These are phyloP conservation scores for Bretziella fagacearum DNA, from an alignment of 2,329 filamentous ascomycete species.

Conservation along the genomic window DNA sequence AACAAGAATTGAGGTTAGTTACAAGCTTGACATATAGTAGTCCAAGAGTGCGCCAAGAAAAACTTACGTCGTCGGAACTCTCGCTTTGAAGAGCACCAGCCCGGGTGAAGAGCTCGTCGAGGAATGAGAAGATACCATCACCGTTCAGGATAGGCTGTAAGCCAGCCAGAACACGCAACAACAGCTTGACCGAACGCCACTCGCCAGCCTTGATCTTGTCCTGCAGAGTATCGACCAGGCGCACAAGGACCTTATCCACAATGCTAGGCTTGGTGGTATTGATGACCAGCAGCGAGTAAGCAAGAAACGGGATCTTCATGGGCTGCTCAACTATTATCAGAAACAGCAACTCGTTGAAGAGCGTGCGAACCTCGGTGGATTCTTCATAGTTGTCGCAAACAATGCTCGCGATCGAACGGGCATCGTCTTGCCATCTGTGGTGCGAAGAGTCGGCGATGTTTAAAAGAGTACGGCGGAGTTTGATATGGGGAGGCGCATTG, in stretches of 20 bases:
- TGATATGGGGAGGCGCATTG: slow-evolving; percentile 48
- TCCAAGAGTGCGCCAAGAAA: neutral
- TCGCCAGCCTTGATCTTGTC: slow-evolving; percentile 51
- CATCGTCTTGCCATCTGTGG: slow-evolving; percentile 63
- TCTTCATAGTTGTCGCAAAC: slow-evolving; percentile 78
- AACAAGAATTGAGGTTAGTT: slow-evolving; percentile 9
- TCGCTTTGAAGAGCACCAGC: slow-evolving; percentile 89
- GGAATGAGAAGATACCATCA: slow-evolving; percentile 66
- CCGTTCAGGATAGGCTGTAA: slow-evolving; percentile 65
- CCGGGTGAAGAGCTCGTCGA: slow-evolving; percentile 79
- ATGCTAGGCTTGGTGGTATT: slow-evolving; percentile 67
- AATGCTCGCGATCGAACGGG: slow-evolving; percentile 54
- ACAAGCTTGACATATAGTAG: slow-evolving; percentile 5
- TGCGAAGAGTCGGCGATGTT: slow-evolving; percentile 68
- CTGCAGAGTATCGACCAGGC: slow-evolving; percentile 45
- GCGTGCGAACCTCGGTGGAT: slow-evolving; percentile 48
- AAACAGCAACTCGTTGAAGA: slow-evolving; percentile 55
- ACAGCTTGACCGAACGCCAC: slow-evolving; percentile 83
- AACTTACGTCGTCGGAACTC: slow-evolving; percentile 78
- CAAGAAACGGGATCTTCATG: slow-evolving; percentile 91
- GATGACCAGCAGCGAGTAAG: slow-evolving; percentile 61
- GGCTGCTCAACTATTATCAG: slow-evolving; percentile 80
- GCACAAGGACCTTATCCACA: slow-evolving; percentile 50
- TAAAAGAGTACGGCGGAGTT: slow-evolving; percentile 62
- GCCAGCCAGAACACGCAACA: slow-evolving; percentile 77